Evolutionary conservation across 345 rosid genomes (phyloP), one percentile per base, ranked within the genome.

Genomic region (Arabis hirsuta): DNA sequence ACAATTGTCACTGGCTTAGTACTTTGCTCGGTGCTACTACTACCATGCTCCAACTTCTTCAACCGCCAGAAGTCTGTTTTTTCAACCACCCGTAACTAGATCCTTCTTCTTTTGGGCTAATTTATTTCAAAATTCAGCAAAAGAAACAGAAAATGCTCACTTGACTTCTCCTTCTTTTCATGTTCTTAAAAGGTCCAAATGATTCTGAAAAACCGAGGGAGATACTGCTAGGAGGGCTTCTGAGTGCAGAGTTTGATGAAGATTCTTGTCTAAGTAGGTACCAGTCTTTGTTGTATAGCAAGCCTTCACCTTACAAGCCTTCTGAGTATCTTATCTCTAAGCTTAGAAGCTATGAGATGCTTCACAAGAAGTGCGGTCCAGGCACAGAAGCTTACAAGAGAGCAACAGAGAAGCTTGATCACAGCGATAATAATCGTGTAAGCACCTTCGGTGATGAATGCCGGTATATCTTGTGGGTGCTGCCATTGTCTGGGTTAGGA

Each of bases 351-450:
- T 85, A 87, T 53, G 92, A 87, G 76, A 74, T 64, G 56, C 86
- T 81, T 41, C 89, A 87, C 65, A 79, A 79, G 78, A 74, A 58
- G 10, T 87, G 92, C 10, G 87, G 83, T 27, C 92, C 90, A 27
- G 55, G 59, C 31, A 81, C 85, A 1, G 52, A 76, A 46, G 73
- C 90, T 9, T 85, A 83, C 69, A 81, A 76, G 61, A 72, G 51
- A 56, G 74, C 85, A 12, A 22, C 56, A 50, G 71, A 74, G 42
- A 69, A 56, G 60, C 85, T 85, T 32, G 60, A 56, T 39, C 53
- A 16, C 57, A 27, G 45, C 4, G 12, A 34, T 34, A 7, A 34
- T 34, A 7, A 34, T 34, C 9, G 7, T 34, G 39, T 34, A 34
- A 34, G 9, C 39, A 26, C 38, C 36, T 53, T 38, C 16, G 41